Conservation (phyloP, 352 stramenopile genomes). For the Halophytophthora batemanensis region DNA sequence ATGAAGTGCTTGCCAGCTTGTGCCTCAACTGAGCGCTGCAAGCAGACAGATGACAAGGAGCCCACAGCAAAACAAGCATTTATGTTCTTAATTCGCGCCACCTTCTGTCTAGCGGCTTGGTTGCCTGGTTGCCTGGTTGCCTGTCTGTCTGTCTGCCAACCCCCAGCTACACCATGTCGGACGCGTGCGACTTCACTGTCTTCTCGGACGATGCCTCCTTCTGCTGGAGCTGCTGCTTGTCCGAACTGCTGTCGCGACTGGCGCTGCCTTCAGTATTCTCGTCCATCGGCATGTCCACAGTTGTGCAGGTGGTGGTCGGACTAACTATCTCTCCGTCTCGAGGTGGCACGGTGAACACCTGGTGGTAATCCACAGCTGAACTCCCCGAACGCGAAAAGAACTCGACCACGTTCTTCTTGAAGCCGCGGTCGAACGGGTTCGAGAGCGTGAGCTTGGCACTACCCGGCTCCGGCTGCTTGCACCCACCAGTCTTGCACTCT, state of each 20-base stretch:
- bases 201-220: constrained; percentile 4
- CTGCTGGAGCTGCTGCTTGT: background rate
- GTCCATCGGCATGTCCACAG: constrained; percentile 10
- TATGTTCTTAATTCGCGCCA: no score
- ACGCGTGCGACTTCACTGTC: constrained; percentile 6
- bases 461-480: constrained; percentile 14
- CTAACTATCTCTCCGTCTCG: constrained; percentile 8
- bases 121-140: constrained; percentile 5
- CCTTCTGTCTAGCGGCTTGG: no score
- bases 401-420: constrained; percentile 39
- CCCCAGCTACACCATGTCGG: constrained; percentile 20
- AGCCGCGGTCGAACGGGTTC: constrained; percentile 48
- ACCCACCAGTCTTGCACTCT: constrained; percentile 3
- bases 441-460: constrained; percentile 7
- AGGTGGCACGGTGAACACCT: constrained; percentile 29
- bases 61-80: background rate
- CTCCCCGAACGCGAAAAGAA: constrained; percentile 41
- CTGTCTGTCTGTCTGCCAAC: constrained; percentile 5
- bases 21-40: constrained; percentile 16
- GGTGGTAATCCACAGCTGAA: constrained; percentile 38
- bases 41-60: background rate
- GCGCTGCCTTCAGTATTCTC: background rate
- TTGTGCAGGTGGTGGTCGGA: constrained; percentile 7
- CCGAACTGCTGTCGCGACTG: background rate
- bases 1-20: constrained; percentile 22